A percentile compares a stretch with the other conserved stretches of the same genome.
These are phyloP conservation scores for Zygoascus sp. DNA, from an alignment of 1,139 yeast species.

Conservation along the genomic window DNA sequence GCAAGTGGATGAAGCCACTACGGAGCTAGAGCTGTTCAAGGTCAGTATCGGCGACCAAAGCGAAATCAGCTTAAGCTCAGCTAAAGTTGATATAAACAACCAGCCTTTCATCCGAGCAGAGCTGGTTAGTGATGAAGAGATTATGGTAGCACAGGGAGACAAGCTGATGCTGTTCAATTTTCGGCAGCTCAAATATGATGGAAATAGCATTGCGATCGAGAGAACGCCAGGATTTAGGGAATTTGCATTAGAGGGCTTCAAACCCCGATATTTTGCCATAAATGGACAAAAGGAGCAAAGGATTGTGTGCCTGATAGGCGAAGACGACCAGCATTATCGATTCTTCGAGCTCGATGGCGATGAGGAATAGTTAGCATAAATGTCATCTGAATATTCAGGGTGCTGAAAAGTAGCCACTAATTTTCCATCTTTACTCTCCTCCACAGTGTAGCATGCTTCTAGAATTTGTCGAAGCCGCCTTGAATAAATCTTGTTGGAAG, in stretches of 20 bases:
- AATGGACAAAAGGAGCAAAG: conserved; percentile 21
- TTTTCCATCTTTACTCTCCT: conserved; percentile 9
- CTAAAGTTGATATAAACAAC: neutral
- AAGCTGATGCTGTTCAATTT: conserved; percentile 11
- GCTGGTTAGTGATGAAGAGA: conserved; percentile 20
- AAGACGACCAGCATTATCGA: conserved; percentile 22
- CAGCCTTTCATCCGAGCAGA: conserved; percentile 18
- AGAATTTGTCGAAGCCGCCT: conserved; percentile 20
- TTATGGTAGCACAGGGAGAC: conserved; percentile 16
- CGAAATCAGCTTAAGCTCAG: neutral
- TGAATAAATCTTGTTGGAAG: conserved; percentile 17
- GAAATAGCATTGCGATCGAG: neutral
- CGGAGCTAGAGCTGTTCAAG: conserved; percentile 1
- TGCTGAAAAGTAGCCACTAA: conserved; percentile 6
- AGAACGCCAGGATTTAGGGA: conserved; percentile 3
- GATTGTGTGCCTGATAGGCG: conserved; percentile 24
- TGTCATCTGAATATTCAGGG: neutral
- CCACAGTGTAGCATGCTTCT: conserved; percentile 16
- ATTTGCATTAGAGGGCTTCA: neutral
- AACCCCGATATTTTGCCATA: conserved; percentile 14
- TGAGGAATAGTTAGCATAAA: conserved; percentile 16
- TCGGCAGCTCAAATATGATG: conserved; percentile 5
- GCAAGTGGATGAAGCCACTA: conserved; percentile 1
- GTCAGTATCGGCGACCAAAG: conserved; percentile 1
- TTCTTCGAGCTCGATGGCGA: conserved; percentile 25